phyloP scores from a whole-genome alignment of 2,329 filamentous ascomycete species.

The Epichloe amarillans region DNA sequence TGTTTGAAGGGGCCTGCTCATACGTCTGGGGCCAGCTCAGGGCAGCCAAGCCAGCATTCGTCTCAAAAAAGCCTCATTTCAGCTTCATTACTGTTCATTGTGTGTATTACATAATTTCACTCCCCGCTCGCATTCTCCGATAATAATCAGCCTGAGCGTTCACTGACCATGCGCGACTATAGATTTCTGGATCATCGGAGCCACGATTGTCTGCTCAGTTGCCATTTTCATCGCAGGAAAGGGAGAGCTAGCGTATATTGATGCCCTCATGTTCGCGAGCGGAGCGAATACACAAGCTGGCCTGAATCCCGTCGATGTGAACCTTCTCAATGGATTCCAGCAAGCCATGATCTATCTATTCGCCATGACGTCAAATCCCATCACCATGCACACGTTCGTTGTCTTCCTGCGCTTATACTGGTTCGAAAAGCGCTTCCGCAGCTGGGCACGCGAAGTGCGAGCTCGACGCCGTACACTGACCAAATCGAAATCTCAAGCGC shows the following conservation, averaged over 20 bases:
- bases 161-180: conserved; percentile 6
- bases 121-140: not conserved
- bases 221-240: conserved; percentile 52
- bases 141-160: not conserved
- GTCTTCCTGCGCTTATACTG: conserved; percentile 91
- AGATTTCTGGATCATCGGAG: conserved; percentile 71
- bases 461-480: conserved; percentile 49
- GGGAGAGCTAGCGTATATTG: conserved; percentile 59
- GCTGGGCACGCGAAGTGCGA: conserved; percentile 62
- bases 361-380: conserved; percentile 65
- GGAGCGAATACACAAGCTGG: conserved; percentile 86
- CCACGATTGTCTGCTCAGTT: conserved; percentile 61
- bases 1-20: conserved; percentile 21
- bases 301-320: conserved; percentile 66
- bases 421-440: conserved; percentile 94
- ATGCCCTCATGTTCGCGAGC: conserved; percentile 78
- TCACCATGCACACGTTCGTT: conserved; percentile 71
- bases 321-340: conserved; percentile 55
- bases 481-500: conserved; percentile 42
- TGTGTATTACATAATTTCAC: conserved; percentile 26
- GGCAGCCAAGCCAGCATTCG: conserved; percentile 41
- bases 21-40: conserved; percentile 29
- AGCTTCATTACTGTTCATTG: conserved; percentile 76
- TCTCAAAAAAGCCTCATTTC: conserved; percentile 53
- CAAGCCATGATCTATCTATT: conserved; percentile 61